Evolutionary conservation across 495 filamentous ascomycete genomes (phyloP).

Genomic region (Xylaria venustula): DNA sequence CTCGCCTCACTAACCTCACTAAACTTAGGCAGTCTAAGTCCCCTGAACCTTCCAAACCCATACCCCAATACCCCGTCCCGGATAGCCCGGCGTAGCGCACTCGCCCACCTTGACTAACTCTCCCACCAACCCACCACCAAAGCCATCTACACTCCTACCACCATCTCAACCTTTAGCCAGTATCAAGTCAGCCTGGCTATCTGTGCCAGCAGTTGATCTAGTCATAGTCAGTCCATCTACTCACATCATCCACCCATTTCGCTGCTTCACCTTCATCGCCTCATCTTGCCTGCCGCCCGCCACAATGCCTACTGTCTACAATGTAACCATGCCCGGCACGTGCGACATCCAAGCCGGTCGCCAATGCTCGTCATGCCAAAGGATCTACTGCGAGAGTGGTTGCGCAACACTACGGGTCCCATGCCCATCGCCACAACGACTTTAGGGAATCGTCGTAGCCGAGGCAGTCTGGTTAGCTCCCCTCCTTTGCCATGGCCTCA

Average conservation of each 20-base stretch:
- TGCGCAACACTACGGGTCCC: too few species aligned
- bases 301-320: conserved; percentile 3
- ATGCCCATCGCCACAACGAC: too few species aligned
- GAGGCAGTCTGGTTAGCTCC: too few species aligned
- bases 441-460: too few species aligned
- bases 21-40: not conserved
- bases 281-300: conserved; percentile 1
- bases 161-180: not conserved
- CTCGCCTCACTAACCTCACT: not conserved
- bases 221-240: not conserved
- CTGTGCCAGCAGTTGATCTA: not conserved
- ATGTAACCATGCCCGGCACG: conserved; percentile 1
- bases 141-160: not conserved
- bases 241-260: not conserved
- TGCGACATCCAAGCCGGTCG: too few species aligned
- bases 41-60: not conserved
- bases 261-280: not conserved
- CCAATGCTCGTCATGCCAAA: too few species aligned
- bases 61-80: too few species aligned
- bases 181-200: too few species aligned
- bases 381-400: too few species aligned
- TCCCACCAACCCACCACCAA: not conserved
- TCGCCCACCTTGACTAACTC: not conserved
- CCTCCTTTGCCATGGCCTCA: too few species aligned
- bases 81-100: not conserved